These are phyloP conservation scores for Gardenia jasminoides DNA, from an alignment of 257 asterid species.

Conservation along the genomic window DNA sequence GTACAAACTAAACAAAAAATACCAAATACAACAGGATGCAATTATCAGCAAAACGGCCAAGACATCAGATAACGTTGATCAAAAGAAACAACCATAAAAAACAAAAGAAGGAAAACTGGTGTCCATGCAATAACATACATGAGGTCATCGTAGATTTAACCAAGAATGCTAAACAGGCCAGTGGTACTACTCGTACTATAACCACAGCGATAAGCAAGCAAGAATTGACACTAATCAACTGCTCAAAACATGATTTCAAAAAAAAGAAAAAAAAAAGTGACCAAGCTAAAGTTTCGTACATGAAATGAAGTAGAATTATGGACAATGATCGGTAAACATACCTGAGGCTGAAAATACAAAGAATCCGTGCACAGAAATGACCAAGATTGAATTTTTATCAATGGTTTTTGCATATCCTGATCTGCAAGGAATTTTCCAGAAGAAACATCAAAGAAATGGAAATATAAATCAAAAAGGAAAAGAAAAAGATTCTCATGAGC, in stretches of 20 bases:
- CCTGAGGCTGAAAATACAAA: constrained; percentile 2
- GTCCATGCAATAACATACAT: constrained; percentile 9
- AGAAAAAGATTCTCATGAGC: constrained; percentile 1
- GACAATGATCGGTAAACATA: not conserved
- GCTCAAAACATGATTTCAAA: not conserved
- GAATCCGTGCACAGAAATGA: constrained; percentile 1
- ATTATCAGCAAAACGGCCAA: not conserved
- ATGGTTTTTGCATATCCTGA: constrained; percentile 2
- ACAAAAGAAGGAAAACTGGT: not conserved
- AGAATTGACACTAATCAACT: not conserved
- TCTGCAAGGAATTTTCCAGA: constrained; percentile 4
- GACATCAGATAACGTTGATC: not conserved
- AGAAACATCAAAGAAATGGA: not conserved
- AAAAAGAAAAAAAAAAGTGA: not conserved
- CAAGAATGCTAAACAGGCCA: not conserved
- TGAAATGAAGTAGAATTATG: not conserved
- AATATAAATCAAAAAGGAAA: not conserved
- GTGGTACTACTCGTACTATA: not conserved
- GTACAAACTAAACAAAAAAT: not conserved
- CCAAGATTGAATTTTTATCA: not conserved
- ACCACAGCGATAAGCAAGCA: not conserved
- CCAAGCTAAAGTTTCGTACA: not conserved
- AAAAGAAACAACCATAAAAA: constrained; percentile 5
- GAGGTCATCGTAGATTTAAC: not conserved
- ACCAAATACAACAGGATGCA: not conserved